Evolutionary conservation across 495 filamentous ascomycete species (phyloP).

Genomic region (Penicillium canariense): DNA sequence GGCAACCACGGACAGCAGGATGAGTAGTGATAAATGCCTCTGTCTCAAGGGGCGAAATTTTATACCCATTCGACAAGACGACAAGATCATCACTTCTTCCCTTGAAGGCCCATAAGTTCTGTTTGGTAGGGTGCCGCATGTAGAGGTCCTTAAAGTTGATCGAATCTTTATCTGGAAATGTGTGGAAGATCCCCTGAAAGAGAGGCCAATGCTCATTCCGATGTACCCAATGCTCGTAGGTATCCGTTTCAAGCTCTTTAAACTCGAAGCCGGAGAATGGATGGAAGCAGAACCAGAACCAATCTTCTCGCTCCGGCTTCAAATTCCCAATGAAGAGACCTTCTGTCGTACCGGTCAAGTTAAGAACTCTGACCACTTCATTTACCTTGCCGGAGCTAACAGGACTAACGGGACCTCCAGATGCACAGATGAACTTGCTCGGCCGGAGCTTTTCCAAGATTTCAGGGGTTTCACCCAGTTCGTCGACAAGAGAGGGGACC

Average conservation of each 20-base stretch:
- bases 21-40: conserved; percentile 6
- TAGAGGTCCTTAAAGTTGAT: conserved; percentile 6
- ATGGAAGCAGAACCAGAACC: conserved; percentile 5
- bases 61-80: conserved; percentile 5
- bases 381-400: conserved; percentile 3
- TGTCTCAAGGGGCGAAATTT: conserved; percentile 3
- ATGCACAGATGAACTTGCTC: conserved; percentile 4
- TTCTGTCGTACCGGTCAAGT: conserved; percentile 5
- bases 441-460: conserved; percentile 1
- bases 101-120: conserved; percentile 2
- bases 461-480: neutral
- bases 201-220: conserved; percentile 3
- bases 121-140: conserved; percentile 2
- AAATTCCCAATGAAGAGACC: conserved; percentile 4
- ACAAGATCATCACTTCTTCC: conserved; percentile 6
- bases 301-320: conserved; percentile 2
- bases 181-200: conserved; percentile 4
- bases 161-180: conserved; percentile 3
- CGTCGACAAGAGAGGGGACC: conserved; percentile 3
- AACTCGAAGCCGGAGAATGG: conserved; percentile 2
- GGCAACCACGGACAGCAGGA: neutral
- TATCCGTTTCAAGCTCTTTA: conserved; percentile 3
- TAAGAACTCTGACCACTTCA: conserved; percentile 1
- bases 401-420: conserved; percentile 1
- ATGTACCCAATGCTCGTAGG: conserved; percentile 5